Percentiles rank a stretch among this genome's conserved stretches.
Conservation (phyloP, 2,329 filamentous ascomycete species). For the Pseudocercospora eumusae region DNA sequence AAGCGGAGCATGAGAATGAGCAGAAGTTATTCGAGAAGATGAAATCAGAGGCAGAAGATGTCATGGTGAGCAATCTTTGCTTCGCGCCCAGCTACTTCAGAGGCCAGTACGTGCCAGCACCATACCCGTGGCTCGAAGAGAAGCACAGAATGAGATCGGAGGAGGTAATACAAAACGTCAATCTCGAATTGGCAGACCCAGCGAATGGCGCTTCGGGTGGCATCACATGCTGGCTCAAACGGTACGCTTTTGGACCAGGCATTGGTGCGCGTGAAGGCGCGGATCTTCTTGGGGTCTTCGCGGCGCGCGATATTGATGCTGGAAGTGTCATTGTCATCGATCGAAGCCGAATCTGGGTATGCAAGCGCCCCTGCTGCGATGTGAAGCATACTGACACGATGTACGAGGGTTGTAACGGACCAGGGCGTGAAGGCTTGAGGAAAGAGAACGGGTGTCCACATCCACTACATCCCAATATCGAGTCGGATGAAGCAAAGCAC, state of each 20-base stretch:
- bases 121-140: conserved; percentile 37
- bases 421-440: conserved; percentile 21
- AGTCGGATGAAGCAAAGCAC: conserved; percentile 20
- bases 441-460: conserved; percentile 28
- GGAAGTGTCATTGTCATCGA: conserved; percentile 30
- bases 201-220: neutral
- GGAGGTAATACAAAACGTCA: conserved; percentile 16
- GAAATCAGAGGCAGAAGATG: conserved; percentile 19
- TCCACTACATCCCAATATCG: conserved; percentile 30
- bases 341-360: conserved; percentile 32
- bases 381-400: neutral
- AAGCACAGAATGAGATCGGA: conserved; percentile 19
- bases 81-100: conserved; percentile 19
- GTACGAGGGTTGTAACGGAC: conserved; percentile 26
- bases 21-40: conserved; percentile 14
- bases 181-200: conserved; percentile 24
- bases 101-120: conserved; percentile 26
- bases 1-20: conserved; percentile 17
- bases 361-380: conserved; percentile 16
- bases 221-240: conserved; percentile 21
- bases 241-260: conserved; percentile 30
- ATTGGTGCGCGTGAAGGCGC: conserved; percentile 17
- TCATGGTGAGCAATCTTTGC: conserved; percentile 23
- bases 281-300: conserved; percentile 36
- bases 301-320: conserved; percentile 25